Evolutionary conservation across 371 early-diverging fungal species (phyloP).

Genomic region (Mortierella sp.): DNA sequence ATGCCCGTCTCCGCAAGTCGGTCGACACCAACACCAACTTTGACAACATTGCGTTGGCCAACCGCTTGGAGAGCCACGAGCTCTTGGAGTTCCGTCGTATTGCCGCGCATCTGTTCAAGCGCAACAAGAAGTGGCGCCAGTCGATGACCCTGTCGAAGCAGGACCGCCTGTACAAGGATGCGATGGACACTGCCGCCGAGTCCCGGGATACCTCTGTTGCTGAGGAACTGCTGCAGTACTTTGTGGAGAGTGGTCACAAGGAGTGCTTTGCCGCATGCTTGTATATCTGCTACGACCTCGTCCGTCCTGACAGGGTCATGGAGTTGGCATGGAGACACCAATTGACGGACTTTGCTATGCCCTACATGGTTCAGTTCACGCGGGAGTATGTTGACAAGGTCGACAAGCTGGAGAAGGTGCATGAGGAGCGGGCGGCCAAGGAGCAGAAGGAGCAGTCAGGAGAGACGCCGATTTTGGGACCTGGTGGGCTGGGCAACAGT

Average conservation of each 20-base stretch:
- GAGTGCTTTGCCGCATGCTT: conserved; percentile 95
- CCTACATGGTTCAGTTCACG: conserved; percentile 92
- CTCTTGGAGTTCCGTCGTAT: conserved; percentile 98
- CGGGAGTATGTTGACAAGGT: conserved; percentile 85
- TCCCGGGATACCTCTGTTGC: conserved; percentile 90
- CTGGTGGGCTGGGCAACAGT: conserved; percentile 56
- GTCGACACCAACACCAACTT: conserved; percentile 94
- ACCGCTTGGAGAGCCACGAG: conserved; percentile 94
- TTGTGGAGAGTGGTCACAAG: conserved; percentile 89
- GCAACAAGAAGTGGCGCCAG: conserved; percentile 95
- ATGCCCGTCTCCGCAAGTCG: conserved; percentile 88
- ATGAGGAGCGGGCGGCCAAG: conserved; percentile 43
- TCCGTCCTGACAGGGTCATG: conserved; percentile 94
- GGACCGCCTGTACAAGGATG: conserved; percentile 96
- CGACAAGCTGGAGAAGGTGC: conserved; percentile 55
- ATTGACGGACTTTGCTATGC: conserved; percentile 94
- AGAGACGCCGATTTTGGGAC: conserved; percentile 49
- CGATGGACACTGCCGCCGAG: conserved; percentile 96
- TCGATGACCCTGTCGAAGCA: conserved; percentile 95
- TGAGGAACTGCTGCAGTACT: conserved; percentile 94
- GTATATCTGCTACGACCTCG: conserved; percentile 93
- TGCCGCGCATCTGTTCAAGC: conserved; percentile 94
- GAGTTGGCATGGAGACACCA: conserved; percentile 95
- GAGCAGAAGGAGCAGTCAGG: conserved; percentile 48
- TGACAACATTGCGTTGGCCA: conserved; percentile 92